A percentile compares a stretch with the other conserved stretches of the same genome.
Evolutionary conservation across 2,329 filamentous ascomycete species (phyloP).

Genomic region (Talaromyces albobiverticillius): DNA sequence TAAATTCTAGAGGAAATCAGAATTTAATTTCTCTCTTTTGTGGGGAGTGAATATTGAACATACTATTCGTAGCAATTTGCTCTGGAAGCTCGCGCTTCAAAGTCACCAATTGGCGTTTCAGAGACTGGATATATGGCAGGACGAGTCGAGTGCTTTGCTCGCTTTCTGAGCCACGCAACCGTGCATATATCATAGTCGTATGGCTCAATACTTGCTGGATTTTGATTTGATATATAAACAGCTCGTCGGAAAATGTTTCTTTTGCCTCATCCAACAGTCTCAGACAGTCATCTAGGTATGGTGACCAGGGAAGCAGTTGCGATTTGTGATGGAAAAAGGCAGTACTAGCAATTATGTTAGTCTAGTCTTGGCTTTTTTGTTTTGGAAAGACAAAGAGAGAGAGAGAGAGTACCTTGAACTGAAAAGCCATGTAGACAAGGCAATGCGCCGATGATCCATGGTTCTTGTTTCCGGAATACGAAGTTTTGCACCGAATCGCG

Average conservation of each 20-base stretch:
- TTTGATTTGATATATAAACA: slow-evolving; percentile 37
- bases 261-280: slow-evolving; percentile 43
- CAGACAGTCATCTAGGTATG: slow-evolving; percentile 58
- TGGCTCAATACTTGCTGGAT: slow-evolving; percentile 17
- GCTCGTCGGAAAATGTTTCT: slow-evolving; percentile 50
- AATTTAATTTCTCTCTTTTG: not conserved
- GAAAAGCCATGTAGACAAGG: slow-evolving; percentile 49
- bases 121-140: slow-evolving; percentile 4
- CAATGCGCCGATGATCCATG: slow-evolving; percentile 50
- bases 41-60: not conserved
- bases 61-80: slow-evolving; percentile 4
- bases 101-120: slow-evolving; percentile 1
- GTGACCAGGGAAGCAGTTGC: slow-evolving; percentile 56
- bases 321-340: slow-evolving; percentile 46
- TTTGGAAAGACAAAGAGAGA: not conserved
- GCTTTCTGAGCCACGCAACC: slow-evolving; percentile 3
- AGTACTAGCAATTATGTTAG: slow-evolving; percentile 29
- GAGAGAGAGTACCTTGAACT: slow-evolving; percentile 40
- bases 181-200: slow-evolving; percentile 1
- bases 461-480: slow-evolving; percentile 25
- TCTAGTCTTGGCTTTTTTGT: not conserved
- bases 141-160: slow-evolving; percentile 7
- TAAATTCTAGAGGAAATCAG: not conserved
- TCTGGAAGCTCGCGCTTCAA: slow-evolving; percentile 6
- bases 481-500: slow-evolving; percentile 3